Conservation (phyloP, 257 asterid genomes). For the Echites panduratus region DNA sequence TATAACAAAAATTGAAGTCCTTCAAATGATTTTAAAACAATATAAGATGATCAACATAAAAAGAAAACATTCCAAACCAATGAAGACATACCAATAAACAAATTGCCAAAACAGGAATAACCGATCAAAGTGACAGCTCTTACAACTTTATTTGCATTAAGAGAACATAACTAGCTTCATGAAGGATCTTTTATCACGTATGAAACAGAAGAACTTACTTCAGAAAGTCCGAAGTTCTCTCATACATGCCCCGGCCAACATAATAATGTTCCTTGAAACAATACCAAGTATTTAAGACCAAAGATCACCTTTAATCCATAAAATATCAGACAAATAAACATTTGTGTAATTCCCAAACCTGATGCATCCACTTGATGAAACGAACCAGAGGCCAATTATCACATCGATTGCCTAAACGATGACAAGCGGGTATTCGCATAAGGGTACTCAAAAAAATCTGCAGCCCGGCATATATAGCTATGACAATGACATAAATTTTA, state of each 20-base stretch:
- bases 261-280: slow-evolving; percentile 82
- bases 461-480: slow-evolving; percentile 63
- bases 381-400: slow-evolving; percentile 62
- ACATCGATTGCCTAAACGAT: slow-evolving; percentile 58
- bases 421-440: slow-evolving; percentile 84
- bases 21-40: too few species aligned
- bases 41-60: neutral
- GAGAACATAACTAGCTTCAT: neutral
- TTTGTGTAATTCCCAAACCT: slow-evolving; percentile 45
- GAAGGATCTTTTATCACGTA: neutral
- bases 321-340: slow-evolving; percentile 10
- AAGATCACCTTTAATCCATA: slow-evolving; percentile 2
- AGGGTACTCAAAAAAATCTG: slow-evolving; percentile 59
- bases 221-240: slow-evolving; percentile 76
- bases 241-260: slow-evolving; percentile 98
- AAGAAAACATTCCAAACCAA: neutral
- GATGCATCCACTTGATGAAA: slow-evolving; percentile 96
- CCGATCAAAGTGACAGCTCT: neutral
- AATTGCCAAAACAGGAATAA: neutral
- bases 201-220: slow-evolving; percentile 42
- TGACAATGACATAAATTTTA: slow-evolving; percentile 53
- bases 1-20: neutral
- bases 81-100: too few species aligned
- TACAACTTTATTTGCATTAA: neutral
- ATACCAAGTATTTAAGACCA: slow-evolving; percentile 9